These are phyloP conservation scores for Metschnikowia noctiluminum DNA, from an alignment of 805 yeast genomes.

Conservation along the genomic window DNA sequence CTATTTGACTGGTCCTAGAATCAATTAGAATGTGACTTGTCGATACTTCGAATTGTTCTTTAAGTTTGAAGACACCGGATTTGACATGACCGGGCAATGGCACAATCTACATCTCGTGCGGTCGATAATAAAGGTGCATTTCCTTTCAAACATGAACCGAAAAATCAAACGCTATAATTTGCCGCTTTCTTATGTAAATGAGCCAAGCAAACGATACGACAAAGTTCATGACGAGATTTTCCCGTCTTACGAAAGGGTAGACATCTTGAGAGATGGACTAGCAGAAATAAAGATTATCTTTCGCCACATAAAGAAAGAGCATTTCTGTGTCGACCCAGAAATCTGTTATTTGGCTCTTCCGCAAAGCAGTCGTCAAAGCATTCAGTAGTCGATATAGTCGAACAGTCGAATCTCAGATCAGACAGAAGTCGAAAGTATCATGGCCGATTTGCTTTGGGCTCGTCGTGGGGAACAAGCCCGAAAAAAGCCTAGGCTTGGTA, in stretches of 20 bases:
- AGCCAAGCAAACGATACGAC: not conserved
- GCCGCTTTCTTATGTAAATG: not conserved
- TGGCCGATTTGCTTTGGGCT: too few species aligned
- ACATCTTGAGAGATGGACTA: too few species aligned
- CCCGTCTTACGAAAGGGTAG: not conserved
- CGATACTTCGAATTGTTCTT: not conserved
- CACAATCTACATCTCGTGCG: not conserved
- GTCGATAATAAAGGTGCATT: not conserved
- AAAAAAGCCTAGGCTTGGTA: too few species aligned
- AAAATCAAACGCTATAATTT: not conserved
- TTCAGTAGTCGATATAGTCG: too few species aligned
- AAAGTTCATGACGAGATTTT: not conserved
- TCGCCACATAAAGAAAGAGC: too few species aligned
- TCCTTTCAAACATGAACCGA: not conserved
- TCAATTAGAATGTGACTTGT: not conserved
- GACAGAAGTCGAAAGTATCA: too few species aligned
- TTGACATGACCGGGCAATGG: not conserved
- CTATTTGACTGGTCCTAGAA: not conserved
- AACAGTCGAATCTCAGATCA: too few species aligned
- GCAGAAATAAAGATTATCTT: too few species aligned
- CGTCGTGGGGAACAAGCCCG: too few species aligned
- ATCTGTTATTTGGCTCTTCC: too few species aligned
- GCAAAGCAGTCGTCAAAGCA: too few species aligned
- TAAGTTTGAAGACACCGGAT: not conserved
- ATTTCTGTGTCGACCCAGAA: too few species aligned